Evolutionary conservation across 2,329 filamentous ascomycete species (phyloP).

Genomic region (Didymella glomerata): DNA sequence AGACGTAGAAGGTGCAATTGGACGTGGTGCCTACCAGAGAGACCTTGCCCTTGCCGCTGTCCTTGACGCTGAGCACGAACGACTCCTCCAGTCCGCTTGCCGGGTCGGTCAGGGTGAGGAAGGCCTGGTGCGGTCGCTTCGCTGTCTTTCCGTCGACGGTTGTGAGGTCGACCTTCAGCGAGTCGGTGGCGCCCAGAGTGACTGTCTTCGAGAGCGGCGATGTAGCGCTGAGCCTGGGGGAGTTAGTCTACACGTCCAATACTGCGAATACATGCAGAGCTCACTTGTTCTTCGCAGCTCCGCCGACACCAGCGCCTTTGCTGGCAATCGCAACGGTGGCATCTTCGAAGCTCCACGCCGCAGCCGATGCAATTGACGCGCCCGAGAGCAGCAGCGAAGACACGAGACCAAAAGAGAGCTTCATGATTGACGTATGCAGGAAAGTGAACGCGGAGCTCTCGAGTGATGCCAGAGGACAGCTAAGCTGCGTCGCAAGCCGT

Average conservation of each 20-base stretch:
- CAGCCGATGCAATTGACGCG: slow-evolving; percentile 57
- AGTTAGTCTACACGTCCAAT: slow-evolving; percentile 9
- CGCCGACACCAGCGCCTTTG: slow-evolving; percentile 64
- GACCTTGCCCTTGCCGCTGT: slow-evolving; percentile 84
- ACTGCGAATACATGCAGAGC: slow-evolving; percentile 40
- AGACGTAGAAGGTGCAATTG: slow-evolving; percentile 31
- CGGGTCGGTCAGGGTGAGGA: slow-evolving; percentile 81
- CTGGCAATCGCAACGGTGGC: slow-evolving; percentile 70
- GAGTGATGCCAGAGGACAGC: slow-evolving; percentile 32
- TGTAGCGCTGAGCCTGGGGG: slow-evolving; percentile 55
- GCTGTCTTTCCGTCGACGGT: slow-evolving; percentile 78
- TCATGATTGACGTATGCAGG: slow-evolving; percentile 50
- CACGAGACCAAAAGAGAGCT: slow-evolving; percentile 53
- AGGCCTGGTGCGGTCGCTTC: slow-evolving; percentile 92
- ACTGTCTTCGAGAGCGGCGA: slow-evolving; percentile 70
- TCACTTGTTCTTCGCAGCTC: slow-evolving; percentile 71
- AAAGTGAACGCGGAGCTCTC: slow-evolving; percentile 36
- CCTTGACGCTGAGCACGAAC: slow-evolving; percentile 83
- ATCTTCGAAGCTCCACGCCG: slow-evolving; percentile 75
- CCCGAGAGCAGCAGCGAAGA: slow-evolving; percentile 54
- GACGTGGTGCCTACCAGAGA: slow-evolving; percentile 72
- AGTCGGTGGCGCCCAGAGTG: slow-evolving; percentile 71
- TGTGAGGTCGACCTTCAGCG: slow-evolving; percentile 83
- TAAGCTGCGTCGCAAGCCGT: slow-evolving; percentile 19
- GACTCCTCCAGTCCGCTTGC: slow-evolving; percentile 83